Conservation (phyloP, 306 rosid genomes). For the Prunus campanulata region DNA sequence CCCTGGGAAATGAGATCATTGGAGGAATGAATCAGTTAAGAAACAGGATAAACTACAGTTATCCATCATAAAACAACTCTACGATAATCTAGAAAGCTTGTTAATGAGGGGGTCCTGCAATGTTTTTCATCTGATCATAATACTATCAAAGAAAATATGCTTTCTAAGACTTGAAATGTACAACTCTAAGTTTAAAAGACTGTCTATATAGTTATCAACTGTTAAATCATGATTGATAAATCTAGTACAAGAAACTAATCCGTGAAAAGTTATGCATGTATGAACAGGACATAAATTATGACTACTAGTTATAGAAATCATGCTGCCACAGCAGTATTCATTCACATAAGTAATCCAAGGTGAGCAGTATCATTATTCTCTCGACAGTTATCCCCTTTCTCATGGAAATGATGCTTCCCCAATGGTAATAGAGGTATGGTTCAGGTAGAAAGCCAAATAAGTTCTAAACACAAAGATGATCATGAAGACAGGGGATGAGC, state of each 20-base stretch:
- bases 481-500: background rate
- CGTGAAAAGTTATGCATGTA: background rate
- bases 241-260: background rate
- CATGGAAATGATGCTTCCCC: background rate
- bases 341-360: background rate
- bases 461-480: background rate
- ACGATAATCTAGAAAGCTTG: background rate
- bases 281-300: background rate
- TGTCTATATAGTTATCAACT: background rate
- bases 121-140: background rate
- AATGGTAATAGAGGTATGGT: background rate
- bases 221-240: background rate
- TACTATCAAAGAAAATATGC: background rate
- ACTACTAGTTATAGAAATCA: too few relatives aligned
- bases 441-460: background rate
- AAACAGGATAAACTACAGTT: background rate
- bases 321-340: background rate
- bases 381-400: background rate
- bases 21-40: background rate
- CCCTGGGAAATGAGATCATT: conserved; percentile 27
- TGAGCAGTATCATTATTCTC: background rate
- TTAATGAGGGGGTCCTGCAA: background rate
- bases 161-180: background rate
- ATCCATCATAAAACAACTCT: background rate
- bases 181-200: background rate